These are phyloP conservation scores for Rhytidhysteron rufulum DNA, from an alignment of 2,329 filamentous ascomycete species.

Conservation along the genomic window DNA sequence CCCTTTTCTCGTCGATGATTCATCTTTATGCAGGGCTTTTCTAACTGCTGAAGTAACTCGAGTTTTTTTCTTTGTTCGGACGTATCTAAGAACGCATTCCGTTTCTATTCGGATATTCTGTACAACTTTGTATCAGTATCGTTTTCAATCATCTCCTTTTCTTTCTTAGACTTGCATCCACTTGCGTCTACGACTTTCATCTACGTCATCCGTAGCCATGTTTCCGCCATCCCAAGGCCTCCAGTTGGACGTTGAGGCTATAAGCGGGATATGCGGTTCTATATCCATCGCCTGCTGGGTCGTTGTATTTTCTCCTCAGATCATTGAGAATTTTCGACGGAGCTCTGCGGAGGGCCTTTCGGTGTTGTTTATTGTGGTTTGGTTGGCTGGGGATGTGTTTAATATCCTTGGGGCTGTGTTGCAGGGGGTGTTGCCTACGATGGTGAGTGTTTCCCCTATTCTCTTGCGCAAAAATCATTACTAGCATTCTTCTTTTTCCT, in stretches of 20 bases:
- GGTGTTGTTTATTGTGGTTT: conserved; percentile 86
- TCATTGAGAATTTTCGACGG: conserved; percentile 88
- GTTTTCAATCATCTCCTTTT: too few relatives aligned
- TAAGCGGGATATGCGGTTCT: conserved; percentile 90
- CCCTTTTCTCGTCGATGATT: too few relatives aligned
- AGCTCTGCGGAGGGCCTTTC: conserved; percentile 83
- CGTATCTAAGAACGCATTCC: too few relatives aligned
- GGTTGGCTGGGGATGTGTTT: conserved; percentile 92
- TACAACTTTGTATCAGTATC: too few relatives aligned
- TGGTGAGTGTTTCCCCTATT: conserved; percentile 52
- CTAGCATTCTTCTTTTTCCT: neutral
- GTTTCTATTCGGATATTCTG: too few relatives aligned
- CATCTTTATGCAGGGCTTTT: too few relatives aligned
- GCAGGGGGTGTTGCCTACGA: conserved; percentile 88
- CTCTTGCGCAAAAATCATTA: neutral
- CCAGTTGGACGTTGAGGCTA: conserved; percentile 80
- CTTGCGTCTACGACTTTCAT: neutral
- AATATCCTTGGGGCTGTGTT: conserved; percentile 91
- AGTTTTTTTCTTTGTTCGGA: too few relatives aligned
- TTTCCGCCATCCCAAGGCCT: conserved; percentile 53
- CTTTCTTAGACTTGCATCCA: too few relatives aligned
- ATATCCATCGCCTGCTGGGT: conserved; percentile 98
- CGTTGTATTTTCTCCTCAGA: conserved; percentile 92
- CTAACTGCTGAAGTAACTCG: too few relatives aligned
- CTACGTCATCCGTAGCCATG: conserved; percentile 31